phyloP scores from a whole-genome alignment of 352 stramenopile genomes.

The Peronospora belbahrii region DNA sequence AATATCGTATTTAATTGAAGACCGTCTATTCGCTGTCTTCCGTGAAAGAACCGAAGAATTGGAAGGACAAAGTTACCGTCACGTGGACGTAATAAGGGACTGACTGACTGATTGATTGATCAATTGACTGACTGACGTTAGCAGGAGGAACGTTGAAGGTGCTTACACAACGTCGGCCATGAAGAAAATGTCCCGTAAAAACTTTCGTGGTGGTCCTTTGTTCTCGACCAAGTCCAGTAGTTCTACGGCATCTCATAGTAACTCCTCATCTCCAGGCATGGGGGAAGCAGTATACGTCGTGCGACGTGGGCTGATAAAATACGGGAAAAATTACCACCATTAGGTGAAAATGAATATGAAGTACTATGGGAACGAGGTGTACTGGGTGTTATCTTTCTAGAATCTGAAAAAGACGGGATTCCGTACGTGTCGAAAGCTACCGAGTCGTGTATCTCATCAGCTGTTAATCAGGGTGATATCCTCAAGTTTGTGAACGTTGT shows the following conservation, averaged over 20 bases:
- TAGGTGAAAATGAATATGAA: constrained; percentile 80
- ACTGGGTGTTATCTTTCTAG: constrained; percentile 81
- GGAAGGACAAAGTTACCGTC: background rate
- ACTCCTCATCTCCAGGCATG: constrained; percentile 10
- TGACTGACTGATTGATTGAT: too few relatives aligned
- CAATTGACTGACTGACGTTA: constrained; percentile 2
- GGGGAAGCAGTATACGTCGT: constrained; percentile 19
- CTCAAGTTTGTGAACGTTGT: constrained; percentile 84
- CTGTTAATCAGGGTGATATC: constrained; percentile 62
- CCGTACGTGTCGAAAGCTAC: constrained; percentile 83
- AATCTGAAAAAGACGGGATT: constrained; percentile 80
- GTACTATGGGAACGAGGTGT: constrained; percentile 82
- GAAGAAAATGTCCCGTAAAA: constrained; percentile 70
- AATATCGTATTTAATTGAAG: background rate
- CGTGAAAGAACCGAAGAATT: background rate
- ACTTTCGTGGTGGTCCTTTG: constrained; percentile 42
- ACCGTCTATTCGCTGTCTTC: background rate
- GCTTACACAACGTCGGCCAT: constrained; percentile 25
- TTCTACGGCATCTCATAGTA: constrained; percentile 10
- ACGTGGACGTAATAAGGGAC: background rate
- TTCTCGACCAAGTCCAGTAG: constrained; percentile 30
- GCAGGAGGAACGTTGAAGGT: constrained; percentile 15
- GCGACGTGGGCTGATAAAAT: constrained; percentile 75
- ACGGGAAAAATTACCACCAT: constrained; percentile 61
- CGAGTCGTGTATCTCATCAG: constrained; percentile 75